A percentile compares a stretch with the other conserved stretches of the same genome.
phyloP scores from a whole-genome alignment of 805 yeast species.

The Yarrowia deformans region DNA sequence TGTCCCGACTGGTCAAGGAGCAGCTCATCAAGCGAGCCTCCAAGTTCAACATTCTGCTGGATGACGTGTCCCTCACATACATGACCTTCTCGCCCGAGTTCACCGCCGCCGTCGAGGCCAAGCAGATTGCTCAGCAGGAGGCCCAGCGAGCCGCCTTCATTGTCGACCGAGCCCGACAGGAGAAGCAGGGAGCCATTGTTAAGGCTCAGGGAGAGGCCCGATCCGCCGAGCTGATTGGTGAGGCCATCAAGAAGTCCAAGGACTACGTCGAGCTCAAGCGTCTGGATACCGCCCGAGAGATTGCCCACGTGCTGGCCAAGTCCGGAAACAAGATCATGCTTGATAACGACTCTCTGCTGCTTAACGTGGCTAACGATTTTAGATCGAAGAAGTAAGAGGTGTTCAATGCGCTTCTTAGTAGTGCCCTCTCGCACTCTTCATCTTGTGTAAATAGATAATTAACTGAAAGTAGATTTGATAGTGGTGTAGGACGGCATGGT shows the following conservation, averaged over 20 bases:
- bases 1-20: slow-evolving; percentile 88
- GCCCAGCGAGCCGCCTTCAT: slow-evolving; percentile 98
- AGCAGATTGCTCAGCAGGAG: slow-evolving; percentile 99
- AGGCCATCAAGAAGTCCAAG: slow-evolving; percentile 93
- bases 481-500: too few species aligned
- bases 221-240: slow-evolving; percentile 98
- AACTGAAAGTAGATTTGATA: slow-evolving; percentile 3
- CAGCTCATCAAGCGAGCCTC: slow-evolving; percentile 89
- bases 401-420: background rate
- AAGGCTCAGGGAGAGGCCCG: slow-evolving; percentile 98
- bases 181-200: slow-evolving; percentile 95
- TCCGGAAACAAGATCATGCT: slow-evolving; percentile 92
- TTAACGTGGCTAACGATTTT: slow-evolving; percentile 84
- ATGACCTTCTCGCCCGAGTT: slow-evolving; percentile 99
- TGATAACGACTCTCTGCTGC: slow-evolving; percentile 89
- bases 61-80: slow-evolving; percentile 94
- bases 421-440: background rate
- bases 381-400: slow-evolving; percentile 52
- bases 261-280: slow-evolving; percentile 97
- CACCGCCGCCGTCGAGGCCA: slow-evolving; percentile 96
- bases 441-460: slow-evolving; percentile 38
- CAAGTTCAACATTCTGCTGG: slow-evolving; percentile 84
- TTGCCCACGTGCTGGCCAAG: slow-evolving; percentile 80
- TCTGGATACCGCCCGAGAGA: slow-evolving; percentile 95
- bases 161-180: slow-evolving; percentile 97